These are phyloP conservation scores for Tubosaeta sp. DNA, from an alignment of 768 basidiomycete species.

Conservation along the genomic window DNA sequence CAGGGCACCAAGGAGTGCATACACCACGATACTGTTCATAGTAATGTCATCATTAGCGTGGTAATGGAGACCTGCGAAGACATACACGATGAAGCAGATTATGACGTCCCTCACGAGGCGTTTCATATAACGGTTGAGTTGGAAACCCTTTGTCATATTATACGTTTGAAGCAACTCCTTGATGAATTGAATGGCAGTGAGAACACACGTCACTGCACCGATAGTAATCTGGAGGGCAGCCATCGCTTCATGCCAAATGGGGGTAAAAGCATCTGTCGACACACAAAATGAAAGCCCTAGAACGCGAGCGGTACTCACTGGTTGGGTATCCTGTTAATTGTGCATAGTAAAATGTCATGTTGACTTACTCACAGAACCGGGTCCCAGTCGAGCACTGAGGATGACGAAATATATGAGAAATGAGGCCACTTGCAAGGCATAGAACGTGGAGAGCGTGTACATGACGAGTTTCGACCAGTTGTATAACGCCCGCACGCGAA, in stretches of 20 bases:
- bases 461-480: background rate
- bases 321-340: background rate
- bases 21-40: background rate
- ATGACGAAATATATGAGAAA: too few relatives aligned
- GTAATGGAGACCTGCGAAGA: background rate
- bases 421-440: too few relatives aligned
- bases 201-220: background rate
- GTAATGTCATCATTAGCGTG: background rate
- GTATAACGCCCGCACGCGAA: too few relatives aligned
- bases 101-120: background rate
- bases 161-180: background rate
- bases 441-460: too few relatives aligned
- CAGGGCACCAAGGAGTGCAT: background rate
- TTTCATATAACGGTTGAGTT: background rate
- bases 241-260: background rate
- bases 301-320: too few relatives aligned
- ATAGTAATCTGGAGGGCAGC: background rate
- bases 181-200: background rate
- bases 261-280: too few relatives aligned
- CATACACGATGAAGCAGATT: background rate
- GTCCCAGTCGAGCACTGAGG: too few relatives aligned
- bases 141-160: background rate
- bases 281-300: background rate
- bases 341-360: background rate
- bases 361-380: too few relatives aligned